phyloP scores from a whole-genome alignment of 805 yeast species.

The Candida insectorum region DNA sequence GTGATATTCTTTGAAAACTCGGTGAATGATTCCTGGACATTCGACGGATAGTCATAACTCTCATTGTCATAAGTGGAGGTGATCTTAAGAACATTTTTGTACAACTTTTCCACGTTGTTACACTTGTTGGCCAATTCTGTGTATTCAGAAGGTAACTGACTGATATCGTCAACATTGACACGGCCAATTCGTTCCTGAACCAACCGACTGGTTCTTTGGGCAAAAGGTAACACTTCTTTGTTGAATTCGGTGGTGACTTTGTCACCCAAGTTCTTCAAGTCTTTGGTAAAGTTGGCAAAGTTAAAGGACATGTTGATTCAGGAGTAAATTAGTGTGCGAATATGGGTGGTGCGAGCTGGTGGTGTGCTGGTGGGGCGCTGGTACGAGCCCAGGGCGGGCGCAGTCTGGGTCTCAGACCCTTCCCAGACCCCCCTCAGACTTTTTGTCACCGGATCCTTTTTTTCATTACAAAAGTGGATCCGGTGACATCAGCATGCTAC shows the following conservation, averaged over 20 bases:
- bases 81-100: slow-evolving; percentile 40
- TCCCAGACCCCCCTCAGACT: no score
- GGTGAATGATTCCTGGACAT: slow-evolving; percentile 68
- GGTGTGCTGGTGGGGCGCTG: no score
- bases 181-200: slow-evolving; percentile 79
- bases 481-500: no score
- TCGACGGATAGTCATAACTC: slow-evolving; percentile 80
- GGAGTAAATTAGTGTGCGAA: no score
- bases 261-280: slow-evolving; percentile 38
- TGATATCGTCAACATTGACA: slow-evolving; percentile 62
- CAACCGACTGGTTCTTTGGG: slow-evolving; percentile 75
- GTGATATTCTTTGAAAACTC: slow-evolving; percentile 68
- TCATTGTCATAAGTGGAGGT: slow-evolving; percentile 64
- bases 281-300: slow-evolving; percentile 39
- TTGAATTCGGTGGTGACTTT: slow-evolving; percentile 54
- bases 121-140: slow-evolving; percentile 42
- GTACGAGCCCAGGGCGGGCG: no score
- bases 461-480: no score
- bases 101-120: slow-evolving; percentile 38
- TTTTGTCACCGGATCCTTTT: no score
- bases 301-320: slow-evolving; percentile 38
- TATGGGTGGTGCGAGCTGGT: no score
- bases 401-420: no score
- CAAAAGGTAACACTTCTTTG: slow-evolving; percentile 54
- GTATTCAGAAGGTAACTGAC: slow-evolving; percentile 79